Conservation (phyloP, 2,329 filamentous ascomycete genomes). For the Fonsecaea erecta region DNA sequence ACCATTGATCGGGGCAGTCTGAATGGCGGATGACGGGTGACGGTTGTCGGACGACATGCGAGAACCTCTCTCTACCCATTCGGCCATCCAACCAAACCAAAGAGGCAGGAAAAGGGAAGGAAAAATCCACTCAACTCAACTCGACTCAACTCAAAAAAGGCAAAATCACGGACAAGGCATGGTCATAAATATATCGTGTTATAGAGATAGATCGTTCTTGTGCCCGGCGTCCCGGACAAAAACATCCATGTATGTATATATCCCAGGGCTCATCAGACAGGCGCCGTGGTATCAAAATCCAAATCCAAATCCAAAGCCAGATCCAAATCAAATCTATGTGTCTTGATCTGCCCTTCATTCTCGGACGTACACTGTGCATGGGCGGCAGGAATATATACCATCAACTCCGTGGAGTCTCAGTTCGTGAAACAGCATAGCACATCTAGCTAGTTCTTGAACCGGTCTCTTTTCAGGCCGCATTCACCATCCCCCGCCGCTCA, state of each 20-base stretch:
- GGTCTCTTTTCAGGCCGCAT: neutral
- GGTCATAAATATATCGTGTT: neutral
- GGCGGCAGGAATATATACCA: neutral
- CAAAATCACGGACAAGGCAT: no score
- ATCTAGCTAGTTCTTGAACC: neutral
- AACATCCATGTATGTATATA: neutral
- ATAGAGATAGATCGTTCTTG: neutral
- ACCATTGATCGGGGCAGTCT: no score
- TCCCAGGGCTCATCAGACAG: neutral
- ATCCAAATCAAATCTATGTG: neutral
- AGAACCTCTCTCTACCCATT: no score
- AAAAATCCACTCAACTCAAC: no score
- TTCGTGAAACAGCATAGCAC: neutral
- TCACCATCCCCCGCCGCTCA: slow-evolving; percentile 91
- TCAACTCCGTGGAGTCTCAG: neutral
- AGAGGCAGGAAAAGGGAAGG: neutral
- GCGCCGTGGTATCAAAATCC: neutral
- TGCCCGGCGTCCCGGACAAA: neutral
- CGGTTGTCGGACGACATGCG: neutral
- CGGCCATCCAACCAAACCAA: no score
- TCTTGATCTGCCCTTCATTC: neutral
- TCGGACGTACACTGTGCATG: neutral
- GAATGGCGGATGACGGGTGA: neutral
- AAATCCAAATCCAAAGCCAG: no score
- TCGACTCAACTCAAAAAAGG: neutral